Percentiles rank a stretch among this genome's conserved stretches.
Evolutionary conservation across 495 filamentous ascomycete genomes (phyloP).

Genomic region (Aspergillus funiculosus): DNA sequence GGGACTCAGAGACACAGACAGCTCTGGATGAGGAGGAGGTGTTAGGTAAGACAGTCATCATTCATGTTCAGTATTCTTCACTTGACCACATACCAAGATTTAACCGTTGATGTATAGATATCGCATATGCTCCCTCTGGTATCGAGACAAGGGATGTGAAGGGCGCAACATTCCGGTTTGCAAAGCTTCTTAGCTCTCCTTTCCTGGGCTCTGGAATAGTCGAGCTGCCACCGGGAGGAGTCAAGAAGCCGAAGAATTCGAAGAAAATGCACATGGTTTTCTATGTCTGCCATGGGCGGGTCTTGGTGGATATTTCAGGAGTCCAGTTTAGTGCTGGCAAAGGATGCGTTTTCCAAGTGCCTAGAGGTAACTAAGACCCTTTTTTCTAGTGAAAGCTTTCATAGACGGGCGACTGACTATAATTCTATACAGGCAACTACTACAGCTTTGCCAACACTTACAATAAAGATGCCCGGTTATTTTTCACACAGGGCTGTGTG

Average conservation of each 20-base stretch:
- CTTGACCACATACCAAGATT: not conserved
- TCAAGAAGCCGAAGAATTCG: conserved; percentile 84
- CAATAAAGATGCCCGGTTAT: conserved; percentile 61
- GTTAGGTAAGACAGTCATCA: conserved; percentile 39
- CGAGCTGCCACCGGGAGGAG: conserved; percentile 71
- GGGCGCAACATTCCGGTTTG: conserved; percentile 72
- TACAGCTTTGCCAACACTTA: conserved; percentile 76
- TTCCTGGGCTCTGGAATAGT: conserved; percentile 88
- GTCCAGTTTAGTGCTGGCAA: conserved; percentile 76
- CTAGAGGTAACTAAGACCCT: conserved; percentile 64
- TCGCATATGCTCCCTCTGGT: conserved; percentile 70
- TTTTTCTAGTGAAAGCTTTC: too few species aligned
- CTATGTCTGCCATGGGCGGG: conserved; percentile 74
- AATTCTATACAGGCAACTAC: conserved; percentile 58
- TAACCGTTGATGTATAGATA: conserved; percentile 37
- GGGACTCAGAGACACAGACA: conserved; percentile 48
- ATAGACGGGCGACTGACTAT: too few species aligned
- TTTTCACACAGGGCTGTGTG: conserved; percentile 78
- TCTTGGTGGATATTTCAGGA: conserved; percentile 66
- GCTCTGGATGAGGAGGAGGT: conserved; percentile 53
- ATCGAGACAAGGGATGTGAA: conserved; percentile 72
- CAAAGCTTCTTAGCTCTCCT: conserved; percentile 73
- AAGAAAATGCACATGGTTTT: conserved; percentile 94
- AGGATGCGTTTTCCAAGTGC: conserved; percentile 88
- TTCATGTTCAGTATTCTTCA: too few species aligned